Conservation (phyloP, 1,139 yeast species). For the Debaryomycetaceae sp. region DNA sequence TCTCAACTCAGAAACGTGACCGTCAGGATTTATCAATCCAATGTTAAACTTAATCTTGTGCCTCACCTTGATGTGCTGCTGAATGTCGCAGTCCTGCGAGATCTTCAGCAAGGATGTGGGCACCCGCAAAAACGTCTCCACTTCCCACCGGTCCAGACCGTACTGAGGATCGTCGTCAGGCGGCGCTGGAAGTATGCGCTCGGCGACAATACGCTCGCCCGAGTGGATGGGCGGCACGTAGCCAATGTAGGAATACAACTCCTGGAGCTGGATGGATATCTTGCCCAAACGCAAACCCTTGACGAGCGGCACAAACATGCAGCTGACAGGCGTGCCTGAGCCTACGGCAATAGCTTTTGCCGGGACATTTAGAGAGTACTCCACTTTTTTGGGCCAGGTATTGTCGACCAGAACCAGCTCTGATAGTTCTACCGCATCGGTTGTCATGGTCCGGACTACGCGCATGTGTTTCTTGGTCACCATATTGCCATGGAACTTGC, state of each 20-base stretch:
- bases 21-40: conserved; percentile 58
- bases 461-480: conserved; percentile 65
- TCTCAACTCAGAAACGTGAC: conserved; percentile 66
- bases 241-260: conserved; percentile 55
- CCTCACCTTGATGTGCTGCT: conserved; percentile 49
- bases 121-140: conserved; percentile 45
- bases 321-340: conserved; percentile 56
- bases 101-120: conserved; percentile 68
- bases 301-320: conserved; percentile 65
- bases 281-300: conserved; percentile 76
- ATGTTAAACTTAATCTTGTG: conserved; percentile 63
- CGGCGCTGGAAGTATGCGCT: conserved; percentile 25
- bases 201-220: conserved; percentile 48
- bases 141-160: conserved; percentile 69
- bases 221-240: conserved; percentile 41
- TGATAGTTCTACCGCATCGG: conserved; percentile 79
- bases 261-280: conserved; percentile 55
- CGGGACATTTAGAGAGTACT: conserved; percentile 80
- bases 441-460: conserved; percentile 77
- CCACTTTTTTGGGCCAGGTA: conserved; percentile 93
- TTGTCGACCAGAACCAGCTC: conserved; percentile 94
- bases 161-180: conserved; percentile 26
- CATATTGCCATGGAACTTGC: conserved; percentile 60
- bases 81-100: conserved; percentile 75
- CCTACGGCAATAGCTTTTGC: conserved; percentile 89